Evolutionary conservation across 2,329 filamentous ascomycete genomes (phyloP), one percentile per base, ranked within the genome.

Genomic region (Colletotrichum limetticola): DNA sequence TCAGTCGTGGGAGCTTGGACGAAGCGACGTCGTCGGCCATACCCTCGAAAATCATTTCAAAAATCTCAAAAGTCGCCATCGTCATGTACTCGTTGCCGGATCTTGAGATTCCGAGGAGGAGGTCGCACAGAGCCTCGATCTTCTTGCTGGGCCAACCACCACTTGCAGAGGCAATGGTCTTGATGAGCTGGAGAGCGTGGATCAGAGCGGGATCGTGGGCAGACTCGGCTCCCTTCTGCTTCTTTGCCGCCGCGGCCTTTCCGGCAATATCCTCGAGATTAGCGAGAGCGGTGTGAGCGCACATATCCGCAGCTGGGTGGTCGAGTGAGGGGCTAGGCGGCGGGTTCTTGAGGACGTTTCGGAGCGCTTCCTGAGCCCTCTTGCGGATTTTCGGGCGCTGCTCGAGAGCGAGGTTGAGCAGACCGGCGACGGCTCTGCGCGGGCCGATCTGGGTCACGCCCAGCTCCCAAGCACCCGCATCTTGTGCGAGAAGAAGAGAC

Each of bases 91-190:
- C 95, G 81, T 97, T 98, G 82, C 91, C 97, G 9, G 94, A 95
- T 79, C 92, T 92, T 35, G 96, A 96, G 74, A 98, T 97, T 76
- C 92, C 91, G 76, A 99, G 90, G 71, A 99, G 85, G 66, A 98
- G 85, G 82, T 98, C 95, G 82, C 95, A 98, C 42, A 99, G 86
- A 2, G 93, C 88, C 83, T 99, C 97, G 67, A 98, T 97, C 84
- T 97, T 98, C 85, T 93, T 95, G 85, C 93, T 98, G 1, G 97
- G 97, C 97, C 97, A 99, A 63, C 97, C 97, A 53, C 95, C 94
- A 71, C 95, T 96, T 5, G 94, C 95, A 3, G 90, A 88, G 0
- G 97, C 95, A 73, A 99, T 91, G 0, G 94, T 94, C 87, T 97
- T 98, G 76, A 98, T 93, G 68, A 99, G 86, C 79, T 99, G 96